A percentile compares a stretch with the other conserved stretches of the same genome.
Evolutionary conservation across 1,284 basidiomycete genomes (phyloP).

Genomic region (Pascua guehoae): DNA sequence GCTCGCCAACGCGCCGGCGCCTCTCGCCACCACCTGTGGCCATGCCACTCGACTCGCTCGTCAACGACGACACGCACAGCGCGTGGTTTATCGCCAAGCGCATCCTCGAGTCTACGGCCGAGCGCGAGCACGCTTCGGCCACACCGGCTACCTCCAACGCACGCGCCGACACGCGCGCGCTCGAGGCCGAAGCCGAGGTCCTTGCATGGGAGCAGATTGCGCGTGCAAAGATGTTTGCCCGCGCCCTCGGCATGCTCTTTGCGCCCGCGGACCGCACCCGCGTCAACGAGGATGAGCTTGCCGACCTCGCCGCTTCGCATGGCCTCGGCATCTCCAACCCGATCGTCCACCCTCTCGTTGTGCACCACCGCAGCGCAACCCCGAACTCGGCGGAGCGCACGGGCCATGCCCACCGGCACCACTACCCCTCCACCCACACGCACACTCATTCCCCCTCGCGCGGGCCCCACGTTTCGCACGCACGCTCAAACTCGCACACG

Average conservation of each 20-base stretch:
- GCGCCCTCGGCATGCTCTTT: conserved; percentile 32
- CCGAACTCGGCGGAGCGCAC: not conserved
- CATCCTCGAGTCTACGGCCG: conserved; percentile 18
- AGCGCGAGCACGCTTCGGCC: not conserved
- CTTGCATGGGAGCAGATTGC: conserved; percentile 40
- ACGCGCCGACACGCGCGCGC: not conserved
- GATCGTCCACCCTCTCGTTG: not conserved
- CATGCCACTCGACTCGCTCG: conserved; percentile 34
- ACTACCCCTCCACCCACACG: not conserved
- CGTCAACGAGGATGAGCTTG: conserved; percentile 25
- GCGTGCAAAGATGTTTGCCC: conserved; percentile 34
- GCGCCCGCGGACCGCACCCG: conserved; percentile 1
- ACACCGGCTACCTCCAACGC: not conserved
- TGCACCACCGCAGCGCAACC: not conserved
- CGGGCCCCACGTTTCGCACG: too few species aligned
- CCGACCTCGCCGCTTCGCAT: conserved; percentile 20
- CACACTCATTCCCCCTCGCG: not conserved
- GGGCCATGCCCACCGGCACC: not conserved
- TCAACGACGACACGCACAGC: conserved; percentile 29
- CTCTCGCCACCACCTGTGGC: conserved; percentile 25
- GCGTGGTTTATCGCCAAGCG: conserved; percentile 38
- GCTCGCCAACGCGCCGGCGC: conserved; percentile 1
- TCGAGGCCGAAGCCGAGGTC: conserved; percentile 32
- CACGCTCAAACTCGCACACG: too few species aligned
- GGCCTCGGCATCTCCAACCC: conserved; percentile 9